These are phyloP conservation scores for Megacollybia marginata DNA, from an alignment of 768 basidiomycete species.

Conservation along the genomic window DNA sequence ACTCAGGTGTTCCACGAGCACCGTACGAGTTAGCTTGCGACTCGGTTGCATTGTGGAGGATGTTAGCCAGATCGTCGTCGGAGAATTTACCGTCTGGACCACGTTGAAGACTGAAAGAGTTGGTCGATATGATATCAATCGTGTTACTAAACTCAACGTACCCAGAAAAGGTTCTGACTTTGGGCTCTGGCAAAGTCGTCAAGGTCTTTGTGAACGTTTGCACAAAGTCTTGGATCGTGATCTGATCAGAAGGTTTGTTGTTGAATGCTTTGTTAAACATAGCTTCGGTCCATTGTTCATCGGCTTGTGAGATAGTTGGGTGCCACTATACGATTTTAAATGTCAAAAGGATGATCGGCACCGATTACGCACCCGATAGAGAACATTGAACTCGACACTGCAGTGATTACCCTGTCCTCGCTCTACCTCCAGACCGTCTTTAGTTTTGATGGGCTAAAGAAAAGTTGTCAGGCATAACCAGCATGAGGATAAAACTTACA, in stretches of 20 bases:
- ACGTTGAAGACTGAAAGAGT: too few relatives aligned
- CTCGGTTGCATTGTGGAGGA: constrained; percentile 40
- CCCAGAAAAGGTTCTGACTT: constrained; percentile 27
- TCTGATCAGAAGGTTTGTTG: constrained; percentile 39
- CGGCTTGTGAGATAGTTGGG: constrained; percentile 38
- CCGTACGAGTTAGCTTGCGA: constrained; percentile 38
- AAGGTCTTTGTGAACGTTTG: too few relatives aligned
- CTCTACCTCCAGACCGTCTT: too few relatives aligned
- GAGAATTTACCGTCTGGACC: constrained; percentile 40
- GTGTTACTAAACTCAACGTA: constrained; percentile 34
- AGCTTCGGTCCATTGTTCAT: constrained; percentile 44
- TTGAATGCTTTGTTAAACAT: constrained; percentile 46
- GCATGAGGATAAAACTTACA: constrained; percentile 23
- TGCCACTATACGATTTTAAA: too few relatives aligned
- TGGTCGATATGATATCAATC: constrained; percentile 42
- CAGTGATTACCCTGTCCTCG: constrained; percentile 70
- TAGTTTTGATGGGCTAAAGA: constrained; percentile 54
- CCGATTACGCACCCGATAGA: too few relatives aligned
- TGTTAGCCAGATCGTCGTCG: constrained; percentile 42
- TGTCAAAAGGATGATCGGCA: too few relatives aligned
- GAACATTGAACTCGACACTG: constrained; percentile 68
- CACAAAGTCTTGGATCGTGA: constrained; percentile 46
- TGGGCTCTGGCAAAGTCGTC: too few relatives aligned
- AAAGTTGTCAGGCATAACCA: constrained; percentile 52
- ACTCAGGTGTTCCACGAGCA: constrained; percentile 40